Percentiles rank a stretch among this genome's conserved stretches.
phyloP scores from a whole-genome alignment of 1,139 yeast genomes.

The Pneumocystis carinii region DNA sequence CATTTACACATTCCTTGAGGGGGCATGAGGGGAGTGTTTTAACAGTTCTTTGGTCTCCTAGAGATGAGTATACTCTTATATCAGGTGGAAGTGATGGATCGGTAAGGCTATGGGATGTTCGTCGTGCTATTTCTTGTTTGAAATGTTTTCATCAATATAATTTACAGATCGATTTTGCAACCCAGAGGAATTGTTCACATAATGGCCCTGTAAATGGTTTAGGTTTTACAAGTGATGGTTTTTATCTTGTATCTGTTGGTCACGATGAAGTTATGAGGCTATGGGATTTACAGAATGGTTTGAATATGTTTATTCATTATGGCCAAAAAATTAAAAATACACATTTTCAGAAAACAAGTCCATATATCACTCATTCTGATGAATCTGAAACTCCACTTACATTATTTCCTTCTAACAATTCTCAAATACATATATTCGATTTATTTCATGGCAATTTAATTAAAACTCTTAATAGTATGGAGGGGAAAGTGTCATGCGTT shows the following conservation, averaged over 20 bases:
- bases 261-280: conserved; percentile 61
- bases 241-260: conserved; percentile 47
- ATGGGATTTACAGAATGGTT: conserved; percentile 42
- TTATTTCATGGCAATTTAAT: conserved; percentile 37
- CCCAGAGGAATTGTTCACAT: conserved; percentile 38
- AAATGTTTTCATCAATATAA: conserved; percentile 41
- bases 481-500: no score
- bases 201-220: conserved; percentile 63
- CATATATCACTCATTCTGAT: conserved; percentile 26
- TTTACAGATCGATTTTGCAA: conserved; percentile 10
- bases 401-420: conserved; percentile 63
- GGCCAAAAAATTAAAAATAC: conserved; percentile 67
- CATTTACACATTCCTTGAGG: conserved; percentile 56
- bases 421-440: conserved; percentile 55
- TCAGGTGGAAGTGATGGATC: conserved; percentile 63
- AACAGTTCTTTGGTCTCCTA: conserved; percentile 67
- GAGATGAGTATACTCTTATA: conserved; percentile 43
- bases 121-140: conserved; percentile 52
- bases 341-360: conserved; percentile 29
- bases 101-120: conserved; percentile 53
- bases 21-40: conserved; percentile 43
- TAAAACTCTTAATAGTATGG: no score
- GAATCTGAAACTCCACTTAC: conserved; percentile 39
- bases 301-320: conserved; percentile 23
- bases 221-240: conserved; percentile 52